Percentiles rank a stretch among this genome's conserved stretches.
These are phyloP conservation scores for Akanthomyces lecanii DNA, from an alignment of 2,329 filamentous ascomycete genomes.

Conservation along the genomic window DNA sequence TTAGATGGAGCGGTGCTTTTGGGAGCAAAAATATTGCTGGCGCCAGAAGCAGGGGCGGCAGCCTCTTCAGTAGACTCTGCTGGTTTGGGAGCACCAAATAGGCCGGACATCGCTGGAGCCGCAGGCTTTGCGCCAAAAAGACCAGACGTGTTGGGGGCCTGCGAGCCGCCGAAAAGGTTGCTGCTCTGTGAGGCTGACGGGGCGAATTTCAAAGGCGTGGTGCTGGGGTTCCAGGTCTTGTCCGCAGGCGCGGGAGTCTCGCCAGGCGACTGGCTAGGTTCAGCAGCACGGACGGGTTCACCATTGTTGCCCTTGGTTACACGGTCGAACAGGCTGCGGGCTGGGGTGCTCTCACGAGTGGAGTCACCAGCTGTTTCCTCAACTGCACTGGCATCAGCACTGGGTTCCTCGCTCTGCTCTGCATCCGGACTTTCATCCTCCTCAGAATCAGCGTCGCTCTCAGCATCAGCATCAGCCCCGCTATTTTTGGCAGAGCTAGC, in stretches of 20 bases:
- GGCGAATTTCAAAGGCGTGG: constrained; percentile 53
- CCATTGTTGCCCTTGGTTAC: constrained; percentile 48
- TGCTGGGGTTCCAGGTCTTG: constrained; percentile 42
- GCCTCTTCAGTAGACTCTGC: constrained; percentile 16
- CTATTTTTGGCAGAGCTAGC: constrained; percentile 52
- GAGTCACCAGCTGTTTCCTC: constrained; percentile 32
- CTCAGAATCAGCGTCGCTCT: constrained; percentile 43
- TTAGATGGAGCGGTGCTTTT: constrained; percentile 34
- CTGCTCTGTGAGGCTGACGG: constrained; percentile 28
- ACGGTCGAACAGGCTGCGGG: constrained; percentile 53
- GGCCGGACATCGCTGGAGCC: background rate
- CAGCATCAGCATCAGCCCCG: constrained; percentile 44
- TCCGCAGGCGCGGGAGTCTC: constrained; percentile 30
- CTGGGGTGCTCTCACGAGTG: constrained; percentile 42
- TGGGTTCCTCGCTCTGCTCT: constrained; percentile 41
- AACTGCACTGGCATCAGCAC: constrained; percentile 39
- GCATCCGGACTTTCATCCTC: constrained; percentile 40
- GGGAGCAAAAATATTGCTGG: constrained; percentile 33
- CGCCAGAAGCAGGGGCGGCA: constrained; percentile 21
- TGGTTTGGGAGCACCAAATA: background rate
- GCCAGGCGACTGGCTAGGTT: constrained; percentile 17
- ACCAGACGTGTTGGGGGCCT: constrained; percentile 17
- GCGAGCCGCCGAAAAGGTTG: constrained; percentile 30
- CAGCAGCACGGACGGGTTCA: constrained; percentile 42
- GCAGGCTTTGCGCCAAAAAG: constrained; percentile 19